Evolutionary conservation across 305 asterid genomes (phyloP), one percentile per base, ranked within the genome.

Genomic region (Fraxinus floribunda): DNA sequence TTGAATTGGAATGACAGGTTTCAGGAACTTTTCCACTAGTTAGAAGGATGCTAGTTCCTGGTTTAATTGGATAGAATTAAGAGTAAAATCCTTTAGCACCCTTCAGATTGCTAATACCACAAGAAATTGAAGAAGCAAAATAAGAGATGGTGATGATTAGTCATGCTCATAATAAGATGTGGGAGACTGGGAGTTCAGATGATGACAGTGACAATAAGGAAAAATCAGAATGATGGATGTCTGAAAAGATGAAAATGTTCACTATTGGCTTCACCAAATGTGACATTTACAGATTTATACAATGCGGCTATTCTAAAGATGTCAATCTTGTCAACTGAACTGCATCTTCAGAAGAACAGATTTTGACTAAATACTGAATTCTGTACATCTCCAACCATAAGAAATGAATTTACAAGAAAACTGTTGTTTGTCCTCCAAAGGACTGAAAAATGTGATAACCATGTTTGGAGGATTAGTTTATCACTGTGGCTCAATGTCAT

Each of bases 401-500:
- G 90, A 88, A 88, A 90, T 86, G 90, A 87, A 90, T 90, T 92
- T 91, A 96, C 98, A 94, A 83, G 90, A 89, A 15, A 90, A 39
- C 89, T 86, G 89, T 87, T 86, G 89, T 90, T 30, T 30, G 82
- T 81, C 89, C 88, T 86, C 92, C 89, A 83, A 70, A 83, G 86
- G 88, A 86, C 79, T 82, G 84, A 86, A 84, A 87, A 70, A 30
- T 5, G 10, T 70, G 75, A 70, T 13, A 70, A 80, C 79, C 62
- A 84, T 81, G 38, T 85, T 85, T 78, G 82, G 91, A 81, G 66
- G 85, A 80, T 87, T 79, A 85, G 84, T 76, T 87, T 83, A 88
- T 93, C 93, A 94, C 89, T 92, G 95, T 39, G 94, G 90, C 85
- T 93, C 95, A 84, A 89, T 86, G 91, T 90, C 90, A 85, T 87